Conservation (phyloP, 2,329 filamentous ascomycete species). For the Verticillium albo-atrum region DNA sequence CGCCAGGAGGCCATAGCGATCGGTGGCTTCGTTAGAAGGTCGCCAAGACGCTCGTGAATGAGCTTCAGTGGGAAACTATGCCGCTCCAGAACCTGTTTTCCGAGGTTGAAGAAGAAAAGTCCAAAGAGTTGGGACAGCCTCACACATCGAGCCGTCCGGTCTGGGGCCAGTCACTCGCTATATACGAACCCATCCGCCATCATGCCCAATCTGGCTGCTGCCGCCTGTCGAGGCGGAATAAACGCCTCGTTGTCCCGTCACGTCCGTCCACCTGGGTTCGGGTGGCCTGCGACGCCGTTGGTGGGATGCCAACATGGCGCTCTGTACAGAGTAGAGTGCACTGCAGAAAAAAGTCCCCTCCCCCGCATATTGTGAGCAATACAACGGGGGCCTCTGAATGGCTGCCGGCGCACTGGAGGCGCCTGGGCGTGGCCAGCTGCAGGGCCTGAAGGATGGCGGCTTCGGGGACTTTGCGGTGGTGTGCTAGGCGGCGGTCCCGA, state of each 20-base stretch:
- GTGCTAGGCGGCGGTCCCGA: background rate
- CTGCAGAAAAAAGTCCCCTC: background rate
- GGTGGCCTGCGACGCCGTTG: background rate
- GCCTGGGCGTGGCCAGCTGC: background rate
- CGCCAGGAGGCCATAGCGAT: background rate
- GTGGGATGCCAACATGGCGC: background rate
- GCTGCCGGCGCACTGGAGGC: background rate
- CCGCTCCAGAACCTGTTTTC: background rate
- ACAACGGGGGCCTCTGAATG: background rate
- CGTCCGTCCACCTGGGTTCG: background rate
- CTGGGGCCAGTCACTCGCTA: background rate
- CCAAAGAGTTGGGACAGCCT: background rate
- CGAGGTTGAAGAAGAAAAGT: background rate
- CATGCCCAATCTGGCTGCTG: background rate
- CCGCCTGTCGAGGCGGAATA: background rate
- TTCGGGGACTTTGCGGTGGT: background rate
- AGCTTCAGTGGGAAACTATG: background rate
- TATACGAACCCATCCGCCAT: background rate
- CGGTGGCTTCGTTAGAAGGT: background rate
- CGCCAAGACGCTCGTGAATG: background rate
- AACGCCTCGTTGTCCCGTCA: background rate
- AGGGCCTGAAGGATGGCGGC: background rate
- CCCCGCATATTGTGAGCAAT: background rate
- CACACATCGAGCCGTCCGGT: background rate
- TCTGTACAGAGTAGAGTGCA: background rate